These are phyloP conservation scores for Cinnamomum micranthum DNA, from an alignment of 164 flowering plant genomes.

Conservation along the genomic window DNA sequence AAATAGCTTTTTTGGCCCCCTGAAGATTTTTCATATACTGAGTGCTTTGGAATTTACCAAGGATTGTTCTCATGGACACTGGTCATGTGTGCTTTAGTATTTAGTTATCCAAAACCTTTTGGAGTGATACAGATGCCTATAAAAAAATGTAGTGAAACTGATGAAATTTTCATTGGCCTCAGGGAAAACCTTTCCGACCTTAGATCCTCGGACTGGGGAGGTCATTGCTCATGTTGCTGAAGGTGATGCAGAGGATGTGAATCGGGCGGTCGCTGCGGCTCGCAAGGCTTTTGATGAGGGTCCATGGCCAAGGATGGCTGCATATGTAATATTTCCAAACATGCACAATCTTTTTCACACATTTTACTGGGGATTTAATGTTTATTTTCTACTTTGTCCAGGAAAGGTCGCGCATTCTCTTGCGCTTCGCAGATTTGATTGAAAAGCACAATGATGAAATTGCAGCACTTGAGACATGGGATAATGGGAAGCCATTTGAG, in stretches of 20 bases:
- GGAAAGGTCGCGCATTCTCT: constrained; percentile 44
- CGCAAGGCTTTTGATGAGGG: constrained; percentile 89
- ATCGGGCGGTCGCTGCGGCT: constrained; percentile 77
- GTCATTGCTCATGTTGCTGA: constrained; percentile 78
- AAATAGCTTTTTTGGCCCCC: neutral
- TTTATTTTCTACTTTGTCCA: constrained; percentile 13
- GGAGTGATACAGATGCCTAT: neutral
- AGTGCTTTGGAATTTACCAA: neutral
- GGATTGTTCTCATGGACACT: neutral
- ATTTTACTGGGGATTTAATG: neutral
- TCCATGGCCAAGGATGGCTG: constrained; percentile 79
- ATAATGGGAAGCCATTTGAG: constrained; percentile 42
- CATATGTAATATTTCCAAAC: constrained; percentile 45
- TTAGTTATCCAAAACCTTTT: neutral
- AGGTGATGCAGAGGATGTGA: constrained; percentile 70
- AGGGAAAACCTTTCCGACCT: constrained; percentile 73
- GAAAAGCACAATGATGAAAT: constrained; percentile 44
- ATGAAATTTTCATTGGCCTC: constrained; percentile 3
- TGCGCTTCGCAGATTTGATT: constrained; percentile 42
- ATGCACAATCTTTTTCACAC: neutral
- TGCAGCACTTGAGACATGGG: constrained; percentile 55
- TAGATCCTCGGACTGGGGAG: constrained; percentile 74
- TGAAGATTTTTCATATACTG: neutral
- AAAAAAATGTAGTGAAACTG: neutral
- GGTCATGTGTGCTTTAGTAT: no score